phyloP scores from a whole-genome alignment of 495 filamentous ascomycete genomes.

The Hamigera avellanea region DNA sequence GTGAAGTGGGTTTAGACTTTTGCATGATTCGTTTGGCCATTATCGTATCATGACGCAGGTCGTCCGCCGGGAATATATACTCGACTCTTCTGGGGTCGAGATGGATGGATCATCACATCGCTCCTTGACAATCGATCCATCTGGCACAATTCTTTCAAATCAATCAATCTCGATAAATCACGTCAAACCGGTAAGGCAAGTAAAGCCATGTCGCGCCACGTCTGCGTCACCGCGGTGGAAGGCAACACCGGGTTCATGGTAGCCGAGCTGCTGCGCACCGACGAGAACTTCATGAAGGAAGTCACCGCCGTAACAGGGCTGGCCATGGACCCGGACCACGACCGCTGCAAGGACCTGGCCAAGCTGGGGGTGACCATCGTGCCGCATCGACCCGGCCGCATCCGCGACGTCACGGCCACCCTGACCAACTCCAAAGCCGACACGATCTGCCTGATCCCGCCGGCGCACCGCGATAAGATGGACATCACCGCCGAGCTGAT shows the following conservation, averaged over 20 bases:
- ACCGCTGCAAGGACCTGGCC: constrained; percentile 41
- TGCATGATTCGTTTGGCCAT: too few relatives aligned
- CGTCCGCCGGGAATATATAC: too few relatives aligned
- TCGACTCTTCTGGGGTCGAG: too few relatives aligned
- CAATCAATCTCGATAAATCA: too few relatives aligned
- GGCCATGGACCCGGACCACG: constrained; percentile 30
- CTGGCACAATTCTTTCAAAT: too few relatives aligned
- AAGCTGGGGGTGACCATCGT: constrained; percentile 40
- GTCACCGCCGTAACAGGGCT: constrained; percentile 30
- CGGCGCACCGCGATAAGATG: constrained; percentile 33
- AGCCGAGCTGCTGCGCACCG: constrained; percentile 39
- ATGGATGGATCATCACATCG: too few relatives aligned
- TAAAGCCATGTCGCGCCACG: constrained; percentile 30
- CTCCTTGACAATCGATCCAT: too few relatives aligned
- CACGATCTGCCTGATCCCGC: constrained; percentile 43
- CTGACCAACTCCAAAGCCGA: constrained; percentile 35
- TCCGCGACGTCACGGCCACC: constrained; percentile 21
- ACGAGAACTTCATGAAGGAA: constrained; percentile 27
- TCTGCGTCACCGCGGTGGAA: constrained; percentile 41
- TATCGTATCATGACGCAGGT: too few relatives aligned
- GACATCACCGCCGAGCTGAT: constrained; percentile 38
- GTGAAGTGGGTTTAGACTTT: too few relatives aligned
- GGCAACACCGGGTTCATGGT: constrained; percentile 45
- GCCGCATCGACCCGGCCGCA: constrained; percentile 29
- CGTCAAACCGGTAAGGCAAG: too few relatives aligned